Evolutionary conservation across 2,329 filamentous ascomycete species (phyloP).

Genomic region (Allantophomopsis lycopodina): DNA sequence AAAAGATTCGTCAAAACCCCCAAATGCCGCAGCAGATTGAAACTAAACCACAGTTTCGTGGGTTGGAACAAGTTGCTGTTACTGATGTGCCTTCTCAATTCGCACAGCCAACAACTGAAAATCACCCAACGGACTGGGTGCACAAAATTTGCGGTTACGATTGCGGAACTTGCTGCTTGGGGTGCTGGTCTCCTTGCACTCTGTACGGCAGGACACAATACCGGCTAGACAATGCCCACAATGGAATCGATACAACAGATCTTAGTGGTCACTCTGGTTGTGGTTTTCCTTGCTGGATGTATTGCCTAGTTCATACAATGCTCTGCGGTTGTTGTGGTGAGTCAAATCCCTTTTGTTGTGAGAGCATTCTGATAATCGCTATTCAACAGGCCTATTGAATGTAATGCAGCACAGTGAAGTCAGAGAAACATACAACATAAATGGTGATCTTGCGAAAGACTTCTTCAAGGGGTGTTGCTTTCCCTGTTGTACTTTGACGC

Average conservation of each 20-base stretch:
- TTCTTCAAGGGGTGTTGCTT: slow-evolving; percentile 22
- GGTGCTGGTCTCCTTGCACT: slow-evolving; percentile 26
- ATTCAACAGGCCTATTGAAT: background rate
- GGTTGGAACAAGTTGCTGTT: too few relatives aligned
- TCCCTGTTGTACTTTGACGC: slow-evolving; percentile 24
- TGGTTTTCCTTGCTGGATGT: slow-evolving; percentile 25
- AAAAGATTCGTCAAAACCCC: too few relatives aligned
- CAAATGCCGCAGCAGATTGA: background rate
- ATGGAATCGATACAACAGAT: slow-evolving; percentile 24
- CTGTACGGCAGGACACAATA: slow-evolving; percentile 28
- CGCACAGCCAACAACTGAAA: slow-evolving; percentile 18
- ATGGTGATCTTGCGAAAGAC: slow-evolving; percentile 21
- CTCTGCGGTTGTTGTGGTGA: slow-evolving; percentile 2
- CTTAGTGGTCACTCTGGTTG: slow-evolving; percentile 20
- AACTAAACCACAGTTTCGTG: slow-evolving; percentile 9
- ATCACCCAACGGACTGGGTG: slow-evolving; percentile 14
- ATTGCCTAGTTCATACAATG: slow-evolving; percentile 12
- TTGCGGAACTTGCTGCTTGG: slow-evolving; percentile 21
- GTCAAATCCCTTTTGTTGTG: background rate
- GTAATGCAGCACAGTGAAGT: slow-evolving; percentile 21
- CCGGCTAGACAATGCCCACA: slow-evolving; percentile 21
- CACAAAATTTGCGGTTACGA: slow-evolving; percentile 23
- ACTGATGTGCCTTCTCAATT: too few relatives aligned
- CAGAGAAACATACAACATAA: slow-evolving; percentile 27
- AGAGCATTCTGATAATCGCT: background rate